Conservation (phyloP, 768 basidiomycete species). For the Tricholoma bakamatsutake region DNA sequence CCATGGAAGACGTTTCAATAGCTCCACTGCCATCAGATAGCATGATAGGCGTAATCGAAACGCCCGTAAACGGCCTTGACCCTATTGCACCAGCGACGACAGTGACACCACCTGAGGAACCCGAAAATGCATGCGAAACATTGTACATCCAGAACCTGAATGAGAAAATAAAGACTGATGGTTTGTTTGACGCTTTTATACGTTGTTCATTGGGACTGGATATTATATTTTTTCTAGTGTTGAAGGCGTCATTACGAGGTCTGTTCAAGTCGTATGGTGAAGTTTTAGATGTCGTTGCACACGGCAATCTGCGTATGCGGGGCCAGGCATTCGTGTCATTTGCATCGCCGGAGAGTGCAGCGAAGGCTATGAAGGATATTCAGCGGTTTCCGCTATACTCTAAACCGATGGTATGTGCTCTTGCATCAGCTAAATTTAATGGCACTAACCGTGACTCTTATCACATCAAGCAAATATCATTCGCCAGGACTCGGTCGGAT, state of each 20-base stretch:
- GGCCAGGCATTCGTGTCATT: constrained; percentile 99
- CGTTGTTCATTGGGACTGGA: neutral
- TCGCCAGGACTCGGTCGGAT: constrained; percentile 85
- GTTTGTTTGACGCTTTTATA: constrained; percentile 26
- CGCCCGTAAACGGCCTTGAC: constrained; percentile 9
- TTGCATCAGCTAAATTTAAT: constrained; percentile 4
- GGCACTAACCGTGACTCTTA: neutral
- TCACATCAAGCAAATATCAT: constrained; percentile 80
- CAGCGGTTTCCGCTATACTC: constrained; percentile 92
- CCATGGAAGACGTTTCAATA: constrained; percentile 26
- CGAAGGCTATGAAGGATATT: constrained; percentile 89
- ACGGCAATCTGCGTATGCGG: constrained; percentile 92
- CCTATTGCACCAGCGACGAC: constrained; percentile 8
- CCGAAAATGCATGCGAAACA: constrained; percentile 67
- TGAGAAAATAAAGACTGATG: constrained; percentile 84
- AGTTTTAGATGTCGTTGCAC: constrained; percentile 93
- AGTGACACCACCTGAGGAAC: constrained; percentile 21
- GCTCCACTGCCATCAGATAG: constrained; percentile 18
- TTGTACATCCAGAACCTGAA: constrained; percentile 96
- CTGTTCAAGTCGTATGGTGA: constrained; percentile 93
- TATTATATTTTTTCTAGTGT: no score
- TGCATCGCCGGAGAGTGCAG: constrained; percentile 71
- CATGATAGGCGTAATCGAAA: constrained; percentile 28
- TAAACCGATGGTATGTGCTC: constrained; percentile 82
- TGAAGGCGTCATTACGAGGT: constrained; percentile 81